Evolutionary conservation across 306 rosid species (phyloP).

Genomic region (Fragaria ananassa): DNA sequence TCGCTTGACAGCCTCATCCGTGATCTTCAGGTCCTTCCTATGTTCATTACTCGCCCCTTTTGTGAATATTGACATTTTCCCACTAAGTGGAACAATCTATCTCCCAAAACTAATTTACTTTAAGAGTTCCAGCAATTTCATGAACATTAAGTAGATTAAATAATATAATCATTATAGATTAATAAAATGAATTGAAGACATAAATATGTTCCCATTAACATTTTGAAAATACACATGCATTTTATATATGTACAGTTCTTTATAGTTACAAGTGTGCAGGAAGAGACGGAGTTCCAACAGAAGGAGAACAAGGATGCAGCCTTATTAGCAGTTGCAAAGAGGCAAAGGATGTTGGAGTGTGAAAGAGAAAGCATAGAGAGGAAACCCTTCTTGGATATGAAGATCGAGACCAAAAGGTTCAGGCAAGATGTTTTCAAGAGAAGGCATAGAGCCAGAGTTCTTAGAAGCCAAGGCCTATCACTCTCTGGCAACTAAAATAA

Average conservation of each 20-base stretch:
- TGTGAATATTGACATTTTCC: not conserved
- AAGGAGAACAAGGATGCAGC: constrained; percentile 58
- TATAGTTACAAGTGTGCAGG: constrained; percentile 37
- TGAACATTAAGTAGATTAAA: not conserved
- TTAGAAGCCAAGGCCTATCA: constrained; percentile 33
- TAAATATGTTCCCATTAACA: not conserved
- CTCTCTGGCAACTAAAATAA: constrained; percentile 6
- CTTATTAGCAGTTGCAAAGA: constrained; percentile 52
- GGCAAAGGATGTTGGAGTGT: constrained; percentile 70
- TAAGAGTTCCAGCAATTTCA: not conserved
- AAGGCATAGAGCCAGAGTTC: constrained; percentile 73
- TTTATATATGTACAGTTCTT: constrained; percentile 16
- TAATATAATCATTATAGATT: not conserved
- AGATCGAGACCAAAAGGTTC: constrained; percentile 76
- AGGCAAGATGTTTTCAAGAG: constrained; percentile 93
- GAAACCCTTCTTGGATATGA: constrained; percentile 74
- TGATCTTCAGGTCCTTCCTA: constrained; percentile 71
- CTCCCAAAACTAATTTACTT: not conserved
- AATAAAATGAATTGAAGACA: not conserved
- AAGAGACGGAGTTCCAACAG: constrained; percentile 57
- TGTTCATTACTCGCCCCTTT: not conserved
- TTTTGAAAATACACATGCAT: not conserved
- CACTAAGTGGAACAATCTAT: not conserved
- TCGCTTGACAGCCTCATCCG: constrained; percentile 83
- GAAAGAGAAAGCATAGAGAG: constrained; percentile 77